Conservation (phyloP, 164 flowering plant species). For the Chimonanthus salicifolius region DNA sequence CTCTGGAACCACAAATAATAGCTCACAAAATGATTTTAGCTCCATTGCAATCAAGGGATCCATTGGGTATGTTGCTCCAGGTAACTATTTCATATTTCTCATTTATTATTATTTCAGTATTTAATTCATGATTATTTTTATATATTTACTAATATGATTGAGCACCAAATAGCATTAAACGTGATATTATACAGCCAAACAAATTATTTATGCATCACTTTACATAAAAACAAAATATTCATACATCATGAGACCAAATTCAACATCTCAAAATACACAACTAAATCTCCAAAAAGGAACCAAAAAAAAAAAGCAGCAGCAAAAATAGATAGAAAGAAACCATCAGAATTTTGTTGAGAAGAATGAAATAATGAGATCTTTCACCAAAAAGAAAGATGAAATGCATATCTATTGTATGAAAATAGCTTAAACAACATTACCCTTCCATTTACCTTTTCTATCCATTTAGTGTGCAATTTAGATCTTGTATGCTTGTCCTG, state of each 20-base stretch:
- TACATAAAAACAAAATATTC: too few relatives aligned
- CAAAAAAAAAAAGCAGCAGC: not conserved
- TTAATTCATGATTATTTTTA: too few relatives aligned
- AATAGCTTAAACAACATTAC: too few relatives aligned
- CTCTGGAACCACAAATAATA: not conserved
- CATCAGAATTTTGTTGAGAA: not conserved
- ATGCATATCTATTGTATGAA: too few relatives aligned
- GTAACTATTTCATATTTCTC: slow-evolving; percentile 10
- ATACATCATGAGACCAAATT: too few relatives aligned
- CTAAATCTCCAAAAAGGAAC: not conserved
- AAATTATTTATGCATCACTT: not conserved
- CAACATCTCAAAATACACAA: too few relatives aligned
- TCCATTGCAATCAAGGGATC: slow-evolving; percentile 24
- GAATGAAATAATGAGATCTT: too few relatives aligned
- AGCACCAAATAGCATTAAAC: not conserved
- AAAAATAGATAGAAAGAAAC: not conserved
- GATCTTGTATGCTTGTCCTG: not conserved
- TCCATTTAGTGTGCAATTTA: not conserved
- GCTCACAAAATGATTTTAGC: slow-evolving; percentile 1
- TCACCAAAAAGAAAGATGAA: not conserved
- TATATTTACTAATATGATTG: too few relatives aligned
- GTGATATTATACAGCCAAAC: too few relatives aligned
- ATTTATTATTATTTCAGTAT: not conserved
- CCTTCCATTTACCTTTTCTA: not conserved
- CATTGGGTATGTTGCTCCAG: slow-evolving; percentile 37